Evolutionary conservation across 2,329 filamentous ascomycete genomes (phyloP), one percentile per base, ranked within the genome.

Genomic region (Nothomitra cinnamomea): DNA sequence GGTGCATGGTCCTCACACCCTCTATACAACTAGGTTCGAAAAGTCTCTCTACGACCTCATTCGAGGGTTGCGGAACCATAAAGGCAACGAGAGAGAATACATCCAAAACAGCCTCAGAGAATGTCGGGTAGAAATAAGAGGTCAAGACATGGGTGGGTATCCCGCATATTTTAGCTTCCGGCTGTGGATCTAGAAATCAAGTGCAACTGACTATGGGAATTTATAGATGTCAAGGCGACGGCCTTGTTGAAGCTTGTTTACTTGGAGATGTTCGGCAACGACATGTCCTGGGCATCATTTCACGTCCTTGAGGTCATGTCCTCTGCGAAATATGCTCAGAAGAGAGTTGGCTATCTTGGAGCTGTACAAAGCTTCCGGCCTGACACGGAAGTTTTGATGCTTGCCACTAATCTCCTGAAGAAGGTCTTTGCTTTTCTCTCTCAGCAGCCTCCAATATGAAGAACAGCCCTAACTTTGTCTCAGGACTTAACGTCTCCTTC

Each of bases 41-140:
- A 98, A 98, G 71, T 95, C 92, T 42, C 79, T 98, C 19, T 95
- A 95, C 70, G 90, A 96, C 79, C 89, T 98, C 74, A 98, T 98
- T 63, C 80, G 89, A 69, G 92, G 92, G 63, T 74, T 98, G 65
- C 83, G 92, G 60, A 92, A 90, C 66, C 89, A 96, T 72, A 95
- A 95, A 69, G 90, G 90, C 62, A 85, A 83, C 64, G 92, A 98
- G 71, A 85, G 84, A 67, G 87, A 94, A 65, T 98, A 96, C 68
- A 94, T 98, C 56, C 85, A 94, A 65, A 83, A 87, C 67, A 88
- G 83, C 64, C 72, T 96, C 65, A 89, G 88, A 73, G 92, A 98
- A 85, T 98, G 92, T 69, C 87, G 89, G 62, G 76, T 82, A 64
- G 92, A 98, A 69, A 87, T 96, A 65, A 84, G 83, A 65, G 85